Evolutionary conservation across 163 green algal genomes (phyloP).

Genomic region (Dunaliella salina): DNA sequence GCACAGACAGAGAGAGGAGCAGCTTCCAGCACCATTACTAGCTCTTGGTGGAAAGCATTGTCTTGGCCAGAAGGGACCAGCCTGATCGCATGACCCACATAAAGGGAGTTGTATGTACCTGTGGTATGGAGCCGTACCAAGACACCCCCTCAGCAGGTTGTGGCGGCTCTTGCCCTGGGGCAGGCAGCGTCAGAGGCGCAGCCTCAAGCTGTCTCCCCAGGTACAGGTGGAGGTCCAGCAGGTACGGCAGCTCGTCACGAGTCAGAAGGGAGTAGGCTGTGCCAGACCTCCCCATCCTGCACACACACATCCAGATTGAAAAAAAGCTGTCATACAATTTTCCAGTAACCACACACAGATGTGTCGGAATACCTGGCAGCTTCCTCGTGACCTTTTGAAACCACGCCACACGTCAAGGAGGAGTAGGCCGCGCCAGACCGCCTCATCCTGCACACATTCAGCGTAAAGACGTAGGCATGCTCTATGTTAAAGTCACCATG

Average conservation of each 20-base stretch:
- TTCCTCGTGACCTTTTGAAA: too few species aligned
- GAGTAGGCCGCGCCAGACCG: conserved; percentile 55
- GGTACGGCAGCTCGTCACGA: conserved; percentile 81
- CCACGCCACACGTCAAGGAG: conserved; percentile 75
- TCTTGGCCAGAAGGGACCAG: too few species aligned
- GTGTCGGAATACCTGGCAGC: conserved; percentile 60
- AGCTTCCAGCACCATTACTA: too few species aligned
- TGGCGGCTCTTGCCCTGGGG: conserved; percentile 39
- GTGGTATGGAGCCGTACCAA: conserved; percentile 70
- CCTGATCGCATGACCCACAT: too few species aligned
- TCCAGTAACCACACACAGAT: too few species aligned
- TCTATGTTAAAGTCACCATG: too few species aligned
- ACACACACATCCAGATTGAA: neutral
- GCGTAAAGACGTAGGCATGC: too few species aligned
- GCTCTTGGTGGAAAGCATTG: too few species aligned
- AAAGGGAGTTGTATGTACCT: neutral
- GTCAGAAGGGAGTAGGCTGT: conserved; percentile 80
- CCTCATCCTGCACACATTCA: conserved; percentile 14
- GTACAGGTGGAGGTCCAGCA: conserved; percentile 96
- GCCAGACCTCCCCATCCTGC: conserved; percentile 18
- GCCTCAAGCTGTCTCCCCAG: conserved; percentile 39
- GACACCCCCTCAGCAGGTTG: conserved; percentile 27
- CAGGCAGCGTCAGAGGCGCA: conserved; percentile 19
- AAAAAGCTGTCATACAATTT: too few species aligned
- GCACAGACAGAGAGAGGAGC: too few species aligned